Base-by-base conservation (phyloP, 371 early-diverging fungal species). In the Quaeritorhiza haematococci region DNA sequence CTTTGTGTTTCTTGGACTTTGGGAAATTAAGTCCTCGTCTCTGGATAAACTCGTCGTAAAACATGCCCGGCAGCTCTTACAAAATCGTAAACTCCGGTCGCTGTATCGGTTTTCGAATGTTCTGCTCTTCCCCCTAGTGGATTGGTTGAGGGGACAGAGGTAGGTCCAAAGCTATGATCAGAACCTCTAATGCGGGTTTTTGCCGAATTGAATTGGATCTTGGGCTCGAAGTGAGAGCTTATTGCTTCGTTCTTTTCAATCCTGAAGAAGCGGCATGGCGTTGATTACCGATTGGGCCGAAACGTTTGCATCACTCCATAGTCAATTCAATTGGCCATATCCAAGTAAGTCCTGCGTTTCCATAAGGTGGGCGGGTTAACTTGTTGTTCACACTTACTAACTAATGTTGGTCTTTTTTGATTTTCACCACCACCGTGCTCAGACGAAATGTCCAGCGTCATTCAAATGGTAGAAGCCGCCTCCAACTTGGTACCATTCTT, bases 71-170 rank as follows among this genome's bases (percentile, higher is more conserved):
- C 35, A 47, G 13, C 44, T 76, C 17, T 44, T 76, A 34, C 19
- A 13, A 3, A 41, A 53, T 29, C 49, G 53, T 13, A 38, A 64
- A 33, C 35, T 64, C 23, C 33, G 66, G 32, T 43, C 67, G 6
- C 54, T 76, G 0, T 52, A 57, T 4, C 58, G 59, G 17, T 66
- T 74, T 50, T 33, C 72, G 5, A 10, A 19, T n/a, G 26, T 55
- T 17, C 55, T 76, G 26, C 48, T 56, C 23, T 60, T 74, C 24
- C 55, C 71, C 10, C 48, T 76, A 21, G 55, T 29, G 1, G 34
- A 50, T 30, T 73, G 63, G 66, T 47, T 73, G 30, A 44, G 47
- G 21, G 5, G 30, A 2, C 73, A 75, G 58, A 33, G 69, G 71
- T 75, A 62, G 10, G 51, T 34, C n/a, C 7, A 17, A 6, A 17